These are phyloP conservation scores for Miamiensis avidus DNA, from an alignment of 169 alveolate genomes.

Conservation along the genomic window DNA sequence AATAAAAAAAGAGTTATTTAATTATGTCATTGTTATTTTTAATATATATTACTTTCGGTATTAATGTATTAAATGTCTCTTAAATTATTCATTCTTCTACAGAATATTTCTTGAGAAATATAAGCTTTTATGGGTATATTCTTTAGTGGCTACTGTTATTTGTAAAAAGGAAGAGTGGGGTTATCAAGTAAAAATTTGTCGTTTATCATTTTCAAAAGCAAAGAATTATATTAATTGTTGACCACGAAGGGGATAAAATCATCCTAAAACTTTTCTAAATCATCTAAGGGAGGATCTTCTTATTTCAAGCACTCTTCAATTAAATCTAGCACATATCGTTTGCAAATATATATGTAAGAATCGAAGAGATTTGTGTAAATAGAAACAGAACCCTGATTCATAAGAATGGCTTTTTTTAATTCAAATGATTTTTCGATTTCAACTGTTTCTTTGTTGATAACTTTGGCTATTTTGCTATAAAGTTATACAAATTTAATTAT, in stretches of 20 bases:
- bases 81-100: not conserved
- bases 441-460: not conserved
- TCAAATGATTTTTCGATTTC: not conserved
- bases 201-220: constrained; percentile 7
- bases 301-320: too few relatives aligned
- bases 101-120: not conserved
- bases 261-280: constrained; percentile 10
- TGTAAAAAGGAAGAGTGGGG: not conserved
- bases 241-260: constrained; percentile 28
- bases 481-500: not conserved
- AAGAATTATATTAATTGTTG: constrained; percentile 3
- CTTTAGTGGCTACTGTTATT: not conserved
- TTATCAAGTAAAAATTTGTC: not conserved
- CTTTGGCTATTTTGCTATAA: not conserved
- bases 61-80: not conserved
- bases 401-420: constrained; percentile 18
- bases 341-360: constrained; percentile 37
- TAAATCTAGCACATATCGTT: not conserved
- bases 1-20: not conserved
- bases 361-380: constrained; percentile 40
- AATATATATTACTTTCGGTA: not conserved
- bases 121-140: not conserved
- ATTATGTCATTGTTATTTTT: not conserved
- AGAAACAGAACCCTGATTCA: not conserved
- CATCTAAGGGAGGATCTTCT: not conserved